These are phyloP conservation scores for Scorias spongiosa DNA, from an alignment of 2,329 filamentous ascomycete genomes.

Conservation along the genomic window DNA sequence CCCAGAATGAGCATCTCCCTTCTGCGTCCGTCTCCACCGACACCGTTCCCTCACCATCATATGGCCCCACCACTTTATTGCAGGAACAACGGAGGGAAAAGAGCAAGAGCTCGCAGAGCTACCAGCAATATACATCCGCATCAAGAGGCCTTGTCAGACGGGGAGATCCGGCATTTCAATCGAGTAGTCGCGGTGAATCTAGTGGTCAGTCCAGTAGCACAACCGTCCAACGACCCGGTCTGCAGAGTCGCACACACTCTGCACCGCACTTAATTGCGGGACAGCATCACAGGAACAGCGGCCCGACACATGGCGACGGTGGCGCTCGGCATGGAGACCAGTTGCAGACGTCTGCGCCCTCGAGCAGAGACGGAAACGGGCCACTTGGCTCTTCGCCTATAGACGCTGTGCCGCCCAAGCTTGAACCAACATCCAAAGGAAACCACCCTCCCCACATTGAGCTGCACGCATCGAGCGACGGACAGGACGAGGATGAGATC, in stretches of 20 bases:
- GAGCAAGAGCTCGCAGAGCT: conserved; percentile 13
- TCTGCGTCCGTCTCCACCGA: not conserved
- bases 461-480: conserved; percentile 2
- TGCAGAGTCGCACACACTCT: conserved; percentile 13
- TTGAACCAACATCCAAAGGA: no score
- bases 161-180: not conserved
- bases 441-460: no score
- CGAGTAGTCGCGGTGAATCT: not conserved
- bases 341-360: conserved; percentile 1
- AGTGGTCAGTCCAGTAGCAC: conserved; percentile 2
- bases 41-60: not conserved
- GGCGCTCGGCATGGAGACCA: conserved; percentile 1
- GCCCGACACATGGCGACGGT: conserved; percentile 1
- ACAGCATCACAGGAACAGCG: conserved; percentile 3
- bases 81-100: conserved; percentile 9
- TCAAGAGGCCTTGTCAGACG: conserved; percentile 6
- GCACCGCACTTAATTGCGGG: conserved; percentile 10
- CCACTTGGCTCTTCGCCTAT: no score
- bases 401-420: no score
- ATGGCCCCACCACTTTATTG: not conserved
- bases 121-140: conserved; percentile 6
- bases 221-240: conserved; percentile 7
- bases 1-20: not conserved
- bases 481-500: conserved; percentile 17
- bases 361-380: not conserved